These are phyloP conservation scores for Aureobasidium uvarum DNA, from an alignment of 2,329 filamentous ascomycete species.

Conservation along the genomic window DNA sequence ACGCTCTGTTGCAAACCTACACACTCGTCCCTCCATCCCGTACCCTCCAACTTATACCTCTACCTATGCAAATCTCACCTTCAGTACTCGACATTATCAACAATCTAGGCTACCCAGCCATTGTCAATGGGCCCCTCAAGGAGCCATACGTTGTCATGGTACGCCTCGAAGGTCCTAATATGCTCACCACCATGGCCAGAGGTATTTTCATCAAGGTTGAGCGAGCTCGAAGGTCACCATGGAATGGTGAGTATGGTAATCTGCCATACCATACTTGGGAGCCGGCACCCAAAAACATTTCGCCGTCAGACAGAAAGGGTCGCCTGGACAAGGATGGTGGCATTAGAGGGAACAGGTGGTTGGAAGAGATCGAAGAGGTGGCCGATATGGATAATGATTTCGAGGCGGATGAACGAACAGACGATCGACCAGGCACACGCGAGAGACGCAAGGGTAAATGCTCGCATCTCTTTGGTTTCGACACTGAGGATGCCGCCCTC, in stretches of 20 bases:
- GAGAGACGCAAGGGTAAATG: constrained; percentile 35
- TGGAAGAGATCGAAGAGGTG: not conserved
- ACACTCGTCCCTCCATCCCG: constrained; percentile 47
- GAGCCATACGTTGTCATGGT: constrained; percentile 39
- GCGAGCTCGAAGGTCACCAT: constrained; percentile 29
- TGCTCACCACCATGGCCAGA: constrained; percentile 33
- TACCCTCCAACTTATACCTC: constrained; percentile 36
- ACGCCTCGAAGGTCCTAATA: constrained; percentile 38
- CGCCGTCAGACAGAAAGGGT: not conserved
- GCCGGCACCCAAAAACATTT: constrained; percentile 26
- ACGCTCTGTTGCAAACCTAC: constrained; percentile 47
- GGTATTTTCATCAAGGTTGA: constrained; percentile 30
- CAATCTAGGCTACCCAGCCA: constrained; percentile 37
- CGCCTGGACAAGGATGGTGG: constrained; percentile 2
- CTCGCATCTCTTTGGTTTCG: constrained; percentile 53
- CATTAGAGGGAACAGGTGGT: not conserved
- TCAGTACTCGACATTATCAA: constrained; percentile 38
- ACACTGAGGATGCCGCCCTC: constrained; percentile 54
- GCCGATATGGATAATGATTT: constrained; percentile 24
- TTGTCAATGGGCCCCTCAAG: constrained; percentile 34
- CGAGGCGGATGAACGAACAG: constrained; percentile 26
- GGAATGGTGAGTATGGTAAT: constrained; percentile 26
- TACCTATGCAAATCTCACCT: constrained; percentile 30
- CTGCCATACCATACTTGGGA: constrained; percentile 32
- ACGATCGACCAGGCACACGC: constrained; percentile 35